Base-by-base conservation (phyloP, 2,329 filamentous ascomycete species). In the Dryadomyces quercus-mongolicae region DNA sequence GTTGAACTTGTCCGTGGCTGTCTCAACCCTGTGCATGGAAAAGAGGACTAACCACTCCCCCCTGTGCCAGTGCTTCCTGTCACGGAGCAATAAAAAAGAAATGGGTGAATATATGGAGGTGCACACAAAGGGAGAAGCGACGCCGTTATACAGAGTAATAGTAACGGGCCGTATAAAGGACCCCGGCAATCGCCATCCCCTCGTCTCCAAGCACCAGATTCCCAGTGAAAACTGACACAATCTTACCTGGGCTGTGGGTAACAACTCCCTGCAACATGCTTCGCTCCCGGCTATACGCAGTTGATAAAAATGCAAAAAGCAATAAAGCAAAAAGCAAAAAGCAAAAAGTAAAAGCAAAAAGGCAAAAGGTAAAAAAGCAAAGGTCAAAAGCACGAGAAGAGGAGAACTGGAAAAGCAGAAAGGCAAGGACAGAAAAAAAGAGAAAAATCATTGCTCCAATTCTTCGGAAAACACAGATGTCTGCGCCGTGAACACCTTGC, bases 401-500 rank as follows among this genome's bases (percentile, higher is more conserved):
- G 49, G 16, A 49, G 42, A 43, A 31, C 47, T 20, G 46, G 40
- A 38, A 49, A 46, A 13, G 4, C 15, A 12, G 31, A 55, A 42
- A 54, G 40, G 15, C 38, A 42, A 13, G 60, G 61, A 59, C 12
- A 49, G 12, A 47, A 53, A 22, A 38, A 51, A 38, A 42, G 48
- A 42, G 44, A 44, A 40, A 53, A 43, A 31, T 6, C 46, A 40
- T 49, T 15, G 31, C 47, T 45, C 52, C 34, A 42, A 50, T 20
- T 50, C 34, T 38, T 40, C 36, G 15, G 36, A 40, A 40, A 40
- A 40, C 36, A 22, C 16, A 50, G 5, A 40, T 13, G 31, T 34
- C 47, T 68, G 68, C 71, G 68, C 71, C 72, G 62, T 61, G 60
- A 72, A 74, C 71, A 70, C 71, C 71, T 59, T 63, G 67, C 67